Evolutionary conservation across 805 yeast genomes (phyloP).

Genomic region (Saccharomycodes ludwigii): DNA sequence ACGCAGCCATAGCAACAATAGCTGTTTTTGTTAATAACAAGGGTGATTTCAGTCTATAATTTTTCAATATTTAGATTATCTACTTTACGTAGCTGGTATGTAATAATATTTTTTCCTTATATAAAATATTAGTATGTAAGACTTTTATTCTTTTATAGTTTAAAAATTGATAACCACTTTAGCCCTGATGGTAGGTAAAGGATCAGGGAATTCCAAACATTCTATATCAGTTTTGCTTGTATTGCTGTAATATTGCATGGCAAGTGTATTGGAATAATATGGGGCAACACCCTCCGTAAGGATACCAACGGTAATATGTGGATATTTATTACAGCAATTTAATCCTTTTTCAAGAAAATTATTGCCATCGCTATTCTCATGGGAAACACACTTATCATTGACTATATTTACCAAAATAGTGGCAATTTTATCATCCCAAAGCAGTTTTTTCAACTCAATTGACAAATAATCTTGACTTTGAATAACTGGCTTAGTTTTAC

Average conservation of each 20-base stretch:
- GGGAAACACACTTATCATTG: slow-evolving; percentile 1
- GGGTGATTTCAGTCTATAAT: slow-evolving; percentile 54
- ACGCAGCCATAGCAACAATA: slow-evolving; percentile 90
- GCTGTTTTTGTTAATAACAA: slow-evolving; percentile 83
- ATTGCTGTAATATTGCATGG: slow-evolving; percentile 9
- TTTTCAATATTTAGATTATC: too few relatives aligned
- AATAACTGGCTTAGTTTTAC: not conserved
- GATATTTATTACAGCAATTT: slow-evolving; percentile 28
- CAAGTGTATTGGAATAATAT: slow-evolving; percentile 36
- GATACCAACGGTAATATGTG: slow-evolving; percentile 73
- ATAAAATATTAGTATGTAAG: too few relatives aligned
- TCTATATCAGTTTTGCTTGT: not conserved
- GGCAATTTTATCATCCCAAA: slow-evolving; percentile 39
- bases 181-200: too few relatives aligned
- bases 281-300: slow-evolving; percentile 33
- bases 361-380: slow-evolving; percentile 4
- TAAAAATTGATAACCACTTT: too few relatives aligned
- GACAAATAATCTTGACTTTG: not conserved
- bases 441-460: slow-evolving; percentile 31
- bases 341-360: slow-evolving; percentile 11
- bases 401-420: slow-evolving; percentile 37
- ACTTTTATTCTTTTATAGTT: too few relatives aligned
- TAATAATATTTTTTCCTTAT: too few relatives aligned
- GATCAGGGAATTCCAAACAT: not conserved
- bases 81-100: too few relatives aligned